These are phyloP conservation scores for Lecanicillium sp. DNA, from an alignment of 2,329 filamentous ascomycete genomes.

Conservation along the genomic window DNA sequence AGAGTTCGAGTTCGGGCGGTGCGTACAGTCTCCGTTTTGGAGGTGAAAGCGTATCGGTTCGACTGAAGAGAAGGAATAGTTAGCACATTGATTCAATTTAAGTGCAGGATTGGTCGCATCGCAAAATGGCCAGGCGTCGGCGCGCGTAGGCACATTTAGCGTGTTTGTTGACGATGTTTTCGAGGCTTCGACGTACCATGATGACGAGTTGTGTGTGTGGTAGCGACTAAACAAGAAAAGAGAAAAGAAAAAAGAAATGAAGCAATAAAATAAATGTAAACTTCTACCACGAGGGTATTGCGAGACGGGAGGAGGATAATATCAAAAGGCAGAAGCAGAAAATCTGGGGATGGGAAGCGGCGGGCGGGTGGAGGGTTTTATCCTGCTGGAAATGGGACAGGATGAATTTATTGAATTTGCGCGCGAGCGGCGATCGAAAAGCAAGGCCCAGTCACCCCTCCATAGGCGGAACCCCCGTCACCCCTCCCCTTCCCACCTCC, in stretches of 20 bases:
- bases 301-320: conserved; percentile 1
- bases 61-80: conserved; percentile 19
- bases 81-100: conserved; percentile 12
- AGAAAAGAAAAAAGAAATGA: background rate
- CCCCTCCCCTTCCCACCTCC: no score
- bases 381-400: background rate
- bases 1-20: background rate
- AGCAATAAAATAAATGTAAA: no score
- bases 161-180: background rate
- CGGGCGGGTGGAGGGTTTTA: conserved; percentile 13
- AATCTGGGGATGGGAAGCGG: background rate
- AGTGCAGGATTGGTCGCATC: no score
- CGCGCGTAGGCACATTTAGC: no score
- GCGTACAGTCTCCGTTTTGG: conserved; percentile 31
- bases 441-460: no score
- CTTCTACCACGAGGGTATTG: conserved; percentile 5
- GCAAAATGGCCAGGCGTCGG: no score
- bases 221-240: background rate
- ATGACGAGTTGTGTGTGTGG: conserved; percentile 10
- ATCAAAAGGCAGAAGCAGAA: background rate
- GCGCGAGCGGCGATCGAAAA: conserved; percentile 6
- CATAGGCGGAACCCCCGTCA: no score
- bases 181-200: conserved; percentile 3
- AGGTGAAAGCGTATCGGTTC: conserved; percentile 23
- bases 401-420: background rate